Evolutionary conservation across 73 alveolate species (phyloP), one percentile per base, ranked within the genome.

Genomic region (Tetrahymena thermophila): DNA sequence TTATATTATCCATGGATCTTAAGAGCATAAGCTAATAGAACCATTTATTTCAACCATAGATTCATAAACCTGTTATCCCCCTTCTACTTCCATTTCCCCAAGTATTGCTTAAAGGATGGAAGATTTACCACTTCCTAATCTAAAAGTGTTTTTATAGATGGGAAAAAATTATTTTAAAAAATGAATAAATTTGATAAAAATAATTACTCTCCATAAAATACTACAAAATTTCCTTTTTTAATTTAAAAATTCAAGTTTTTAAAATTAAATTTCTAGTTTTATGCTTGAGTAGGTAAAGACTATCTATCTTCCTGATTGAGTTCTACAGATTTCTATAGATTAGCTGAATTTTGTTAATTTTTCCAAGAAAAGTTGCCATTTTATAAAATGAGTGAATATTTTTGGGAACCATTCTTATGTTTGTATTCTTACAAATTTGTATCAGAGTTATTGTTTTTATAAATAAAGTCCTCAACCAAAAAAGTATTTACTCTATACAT

Each of bases 1-100:
- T 94, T 97, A 95, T 85, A 97, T 96, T 93, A 99, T 98, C 94
- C 98, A 99, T 6, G 99, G 98, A 31, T 98, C 97, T 96, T 98
- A 97, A 44, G 93, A 85, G 34, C 96, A 96, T 56, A 85, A 43
- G 10, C 96, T 94, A 21, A 84, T 38, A 28, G 37, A 25, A 34
- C 43, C 38, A 23, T 31, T 83, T 35, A 71, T 35, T 21, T 42
- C 35, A 94, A n/a, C 40, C 43, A 38, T 85, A n/a, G 10, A 11
- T 25, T 9, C 7, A 28, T 8, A 31, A 71, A 23, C 56, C 34
- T 93, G 23, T 83, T 94, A 94, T 25, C 89, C 89, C 4, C 89
- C 89, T 25, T 71, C 40, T n/a, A 71, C 96, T 0, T 85, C 96
- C 57, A 94, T 94, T 25, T 94, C 96, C 0, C 93, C 43, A n/a